A percentile compares a stretch with the other conserved stretches of the same genome.
Evolutionary conservation across 192 early-diverging fungal genomes (phyloP).

Genomic region (Entomortierella lignicola): DNA sequence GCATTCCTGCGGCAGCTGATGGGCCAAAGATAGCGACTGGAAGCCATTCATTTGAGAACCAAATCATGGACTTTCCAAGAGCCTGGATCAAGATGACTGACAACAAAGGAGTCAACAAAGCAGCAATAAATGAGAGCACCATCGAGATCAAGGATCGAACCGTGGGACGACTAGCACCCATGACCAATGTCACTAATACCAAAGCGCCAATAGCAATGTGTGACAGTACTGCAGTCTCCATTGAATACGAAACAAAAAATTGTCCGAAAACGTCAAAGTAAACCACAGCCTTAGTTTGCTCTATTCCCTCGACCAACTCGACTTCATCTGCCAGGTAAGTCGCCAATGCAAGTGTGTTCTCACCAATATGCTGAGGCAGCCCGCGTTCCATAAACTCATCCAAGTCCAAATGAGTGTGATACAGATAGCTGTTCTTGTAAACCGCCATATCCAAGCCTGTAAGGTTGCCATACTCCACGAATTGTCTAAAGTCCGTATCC

Average conservation of each 20-base stretch:
- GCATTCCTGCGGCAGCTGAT: constrained; percentile 51
- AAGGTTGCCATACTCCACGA: constrained; percentile 75
- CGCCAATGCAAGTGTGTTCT: constrained; percentile 70
- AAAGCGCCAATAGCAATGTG: constrained; percentile 57
- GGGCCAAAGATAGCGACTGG: constrained; percentile 64
- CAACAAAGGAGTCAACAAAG: constrained; percentile 35
- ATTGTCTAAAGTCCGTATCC: constrained; percentile 84
- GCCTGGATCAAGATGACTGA: constrained; percentile 20
- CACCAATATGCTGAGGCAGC: constrained; percentile 77
- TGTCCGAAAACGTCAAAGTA: constrained; percentile 74
- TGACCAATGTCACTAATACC: constrained; percentile 29
- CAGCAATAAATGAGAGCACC: constrained; percentile 28
- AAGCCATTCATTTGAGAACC: constrained; percentile 72
- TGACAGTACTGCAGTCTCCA: constrained; percentile 59
- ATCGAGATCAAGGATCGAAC: constrained; percentile 38
- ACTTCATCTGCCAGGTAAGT: constrained; percentile 62
- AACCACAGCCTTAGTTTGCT: constrained; percentile 60
- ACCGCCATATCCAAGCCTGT: constrained; percentile 78
- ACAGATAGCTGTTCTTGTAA: constrained; percentile 76
- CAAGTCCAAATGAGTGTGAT: constrained; percentile 79
- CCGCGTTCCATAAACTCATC: constrained; percentile 67
- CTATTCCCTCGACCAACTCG: constrained; percentile 54
- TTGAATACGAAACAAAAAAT: constrained; percentile 69
- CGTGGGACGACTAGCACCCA: constrained; percentile 30
- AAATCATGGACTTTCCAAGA: constrained; percentile 61